Base-by-base conservation (phyloP, 148 eudicot genomes). In the Cornus suecica region DNA sequence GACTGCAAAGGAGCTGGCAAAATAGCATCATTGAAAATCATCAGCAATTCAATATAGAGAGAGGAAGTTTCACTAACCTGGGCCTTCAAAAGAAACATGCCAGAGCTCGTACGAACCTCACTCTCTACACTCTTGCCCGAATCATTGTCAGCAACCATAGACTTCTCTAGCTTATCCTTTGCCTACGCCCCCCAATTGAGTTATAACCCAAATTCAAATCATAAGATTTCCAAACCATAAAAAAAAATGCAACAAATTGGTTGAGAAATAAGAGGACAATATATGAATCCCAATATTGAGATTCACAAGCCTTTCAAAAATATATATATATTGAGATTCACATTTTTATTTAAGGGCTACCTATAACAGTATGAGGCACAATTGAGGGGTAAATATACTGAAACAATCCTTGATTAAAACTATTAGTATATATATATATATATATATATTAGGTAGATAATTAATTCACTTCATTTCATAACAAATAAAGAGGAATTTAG, bases 101-200 rank as follows among this genome's bases (percentile, higher is more conserved):
- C 95, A 41, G 89, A 89, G 78, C 95, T 91, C 5, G 95, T 91
- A 45, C 95, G 86, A 52, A 89, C 91, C 72, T 84, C 86, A 45
- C 95, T 91, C n/a, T 69, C 81, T 64, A 84, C 42, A 76, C 95
- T 89, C 79, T 91, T 83, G 18, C 95, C 95, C 45, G 91, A 85
- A 23, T 84, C 92, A 69, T 83, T 81, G 78, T 91, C 91, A 63
- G 89, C 90, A 78, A 91, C 95, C 95, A 89, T 91, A 27, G 95
- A 91, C 77, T 87, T 86, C 84, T 86, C 81, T 56, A 91, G 77
- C 81, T 87, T 86, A 78, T 81, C 86, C 85, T 79, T 91, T 25
- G 95, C 92, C 95, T 91, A 37, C 0, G 73, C 65, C 20, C 69
- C 31, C 22, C 37, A 24, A 82, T 41, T 9, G 9, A 41, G 45